Evolutionary conservation across 2,329 filamentous ascomycete species (phyloP).

Genomic region (Ophiostoma triangulosporum): DNA sequence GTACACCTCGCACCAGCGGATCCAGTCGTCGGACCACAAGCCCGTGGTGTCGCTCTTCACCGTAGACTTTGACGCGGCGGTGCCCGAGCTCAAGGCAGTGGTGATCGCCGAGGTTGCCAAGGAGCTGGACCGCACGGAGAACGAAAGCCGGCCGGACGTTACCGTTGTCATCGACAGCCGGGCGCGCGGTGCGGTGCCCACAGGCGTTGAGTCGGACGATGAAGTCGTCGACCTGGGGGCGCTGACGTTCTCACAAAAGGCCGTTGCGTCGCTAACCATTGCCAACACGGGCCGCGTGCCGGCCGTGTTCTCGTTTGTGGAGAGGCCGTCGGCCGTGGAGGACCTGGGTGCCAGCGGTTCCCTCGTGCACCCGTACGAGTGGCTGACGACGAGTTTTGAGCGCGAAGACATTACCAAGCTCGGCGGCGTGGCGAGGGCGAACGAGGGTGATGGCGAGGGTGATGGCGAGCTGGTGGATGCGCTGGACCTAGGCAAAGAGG

Average conservation of each 20-base stretch:
- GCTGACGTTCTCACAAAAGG: conserved; percentile 53
- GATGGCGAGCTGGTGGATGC: background rate
- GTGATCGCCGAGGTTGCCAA: conserved; percentile 77
- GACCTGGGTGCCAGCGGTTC: conserved; percentile 21
- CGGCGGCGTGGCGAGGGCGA: conserved; percentile 19
- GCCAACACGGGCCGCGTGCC: conserved; percentile 82
- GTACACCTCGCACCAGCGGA: conserved; percentile 79
- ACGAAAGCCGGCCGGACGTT: conserved; percentile 31
- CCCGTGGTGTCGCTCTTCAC: conserved; percentile 74
- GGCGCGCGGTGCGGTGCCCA: background rate
- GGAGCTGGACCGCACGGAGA: conserved; percentile 64
- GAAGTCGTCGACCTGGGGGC: conserved; percentile 61
- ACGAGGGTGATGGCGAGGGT: background rate
- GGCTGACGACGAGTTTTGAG: conserved; percentile 59
- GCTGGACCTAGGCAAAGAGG: conserved; percentile 32
- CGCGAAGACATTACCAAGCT: conserved; percentile 24
- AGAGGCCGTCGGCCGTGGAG: conserved; percentile 46
- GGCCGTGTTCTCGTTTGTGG: conserved; percentile 68
- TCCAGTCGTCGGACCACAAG: conserved; percentile 92
- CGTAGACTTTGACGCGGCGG: conserved; percentile 73
- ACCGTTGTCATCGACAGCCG: conserved; percentile 54
- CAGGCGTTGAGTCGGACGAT: conserved; percentile 4
- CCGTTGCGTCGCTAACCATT: conserved; percentile 59
- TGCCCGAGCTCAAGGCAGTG: conserved; percentile 70
- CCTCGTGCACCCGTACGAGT: conserved; percentile 33